Evolutionary conservation across 2,329 filamentous ascomycete species (phyloP), one percentile per base, ranked within the genome.

Genomic region (Elsinoe necatrix): DNA sequence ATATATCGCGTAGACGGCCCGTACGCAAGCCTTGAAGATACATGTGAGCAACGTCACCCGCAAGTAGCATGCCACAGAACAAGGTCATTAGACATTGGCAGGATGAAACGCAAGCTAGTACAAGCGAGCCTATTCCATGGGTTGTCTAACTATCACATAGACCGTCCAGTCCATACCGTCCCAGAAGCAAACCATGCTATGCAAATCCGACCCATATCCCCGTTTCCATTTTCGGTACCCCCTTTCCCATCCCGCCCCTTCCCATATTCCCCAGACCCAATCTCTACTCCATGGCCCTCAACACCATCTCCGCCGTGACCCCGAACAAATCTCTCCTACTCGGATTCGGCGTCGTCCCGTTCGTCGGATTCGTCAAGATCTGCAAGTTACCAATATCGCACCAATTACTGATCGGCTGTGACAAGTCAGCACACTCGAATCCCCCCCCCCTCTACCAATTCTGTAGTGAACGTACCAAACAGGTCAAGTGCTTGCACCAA

Each of bases 401-500:
- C 84, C 84, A 87, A 63, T 82, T 76, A 61, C 79, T 86, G 56
- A 87, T 75, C 58, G 81, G 79, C 81, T 85, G 55, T 3, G 16
- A 18, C 25, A 31, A 9, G 25, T 58, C 35, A 58, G 56, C 18
- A n/a, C 3, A 12, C 12, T n/a, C 11, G 5, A 31, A 27, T 47
- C n/a, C 20, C 20, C 2, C n/a, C 12, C 18, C 18, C 8, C 20
- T 52, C 34, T 12, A 16, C 3, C 31, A 35, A 5, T 27, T 31
- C 16, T 35, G n/a, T n/a, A 35, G 6, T 29, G 54, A 25, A 85
- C 89, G 81, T 76, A 93, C 89, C 73, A 98, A 73, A 68, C 93
- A 98, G 69, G 87, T 95, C 64, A 98, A 73, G 67, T 95, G 93
- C 75, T 95, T 93, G 77, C 93, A 98, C 93, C 93, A 98, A 9